Percentiles rank a stretch among this genome's conserved stretches.
phyloP scores from a whole-genome alignment of 371 early-diverging fungal genomes.

The Syncephalis plumigaleata region DNA sequence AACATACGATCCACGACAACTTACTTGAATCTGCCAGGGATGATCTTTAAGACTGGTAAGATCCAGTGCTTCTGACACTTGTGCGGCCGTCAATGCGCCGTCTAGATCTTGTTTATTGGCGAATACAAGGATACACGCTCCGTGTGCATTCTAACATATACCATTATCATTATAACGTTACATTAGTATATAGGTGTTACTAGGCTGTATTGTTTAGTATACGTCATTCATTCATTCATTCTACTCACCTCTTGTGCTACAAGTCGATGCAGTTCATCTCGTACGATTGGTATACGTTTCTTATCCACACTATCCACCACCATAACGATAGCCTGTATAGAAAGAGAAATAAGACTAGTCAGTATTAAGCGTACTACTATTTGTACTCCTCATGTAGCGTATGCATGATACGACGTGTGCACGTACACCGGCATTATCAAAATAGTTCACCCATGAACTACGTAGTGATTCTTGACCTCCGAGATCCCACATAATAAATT shows the following conservation, averaged over 20 bases:
- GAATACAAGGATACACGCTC: slow-evolving; percentile 41
- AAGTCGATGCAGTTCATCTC: slow-evolving; percentile 48
- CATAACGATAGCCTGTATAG: slow-evolving; percentile 44
- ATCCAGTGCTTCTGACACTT: slow-evolving; percentile 46
- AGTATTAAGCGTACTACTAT: too few relatives aligned
- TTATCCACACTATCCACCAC: slow-evolving; percentile 57
- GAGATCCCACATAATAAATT: slow-evolving; percentile 62
- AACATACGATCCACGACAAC: slow-evolving; percentile 2
- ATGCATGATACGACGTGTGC: too few relatives aligned
- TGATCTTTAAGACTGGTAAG: slow-evolving; percentile 42
- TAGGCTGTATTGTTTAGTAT: too few relatives aligned
- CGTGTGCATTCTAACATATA: slow-evolving; percentile 42
- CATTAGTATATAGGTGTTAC: too few relatives aligned
- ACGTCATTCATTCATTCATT: neutral
- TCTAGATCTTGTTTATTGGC: slow-evolving; percentile 60
- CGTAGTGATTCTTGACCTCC: slow-evolving; percentile 58
- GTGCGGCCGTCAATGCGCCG: slow-evolving; percentile 39
- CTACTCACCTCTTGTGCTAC: slow-evolving; percentile 47
- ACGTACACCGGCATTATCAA: slow-evolving; percentile 34
- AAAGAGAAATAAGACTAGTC: too few relatives aligned
- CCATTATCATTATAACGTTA: too few relatives aligned
- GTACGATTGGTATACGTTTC: slow-evolving; percentile 39
- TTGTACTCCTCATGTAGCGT: too few relatives aligned
- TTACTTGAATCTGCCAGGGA: slow-evolving; percentile 59
- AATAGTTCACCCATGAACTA: slow-evolving; percentile 55